Percentiles rank a stretch among this genome's conserved stretches.
Evolutionary conservation across 441 rosid species (phyloP).

Genomic region (Adansonia madagascariensis): DNA sequence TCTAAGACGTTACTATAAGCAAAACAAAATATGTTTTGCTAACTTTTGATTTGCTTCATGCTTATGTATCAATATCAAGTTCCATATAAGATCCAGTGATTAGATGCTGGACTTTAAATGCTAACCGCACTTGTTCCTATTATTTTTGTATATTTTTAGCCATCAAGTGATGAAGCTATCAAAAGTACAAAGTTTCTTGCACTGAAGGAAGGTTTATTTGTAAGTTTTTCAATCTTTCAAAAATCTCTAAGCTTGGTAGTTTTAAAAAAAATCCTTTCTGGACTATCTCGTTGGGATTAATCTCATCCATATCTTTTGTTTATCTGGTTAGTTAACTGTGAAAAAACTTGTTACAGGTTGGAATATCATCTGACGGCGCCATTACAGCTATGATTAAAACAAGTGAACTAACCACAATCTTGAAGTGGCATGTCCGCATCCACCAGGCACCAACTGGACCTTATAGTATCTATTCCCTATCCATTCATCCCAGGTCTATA

Average conservation of each 20-base stretch:
- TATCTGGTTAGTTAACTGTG: not conserved
- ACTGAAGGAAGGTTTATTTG: constrained; percentile 82
- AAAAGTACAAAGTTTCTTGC: constrained; percentile 80
- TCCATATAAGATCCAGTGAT: constrained; percentile 92
- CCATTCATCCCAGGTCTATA: too few species aligned
- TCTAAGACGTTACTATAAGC: too few species aligned
- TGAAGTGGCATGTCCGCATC: too few species aligned
- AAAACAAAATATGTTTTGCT: not conserved
- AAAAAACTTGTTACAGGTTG: constrained; percentile 54
- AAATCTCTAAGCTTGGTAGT: not conserved
- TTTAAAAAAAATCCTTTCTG: not conserved
- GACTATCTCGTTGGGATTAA: not conserved
- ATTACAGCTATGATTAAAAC: constrained; percentile 67
- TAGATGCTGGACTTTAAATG: constrained; percentile 60
- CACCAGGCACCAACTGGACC: too few species aligned
- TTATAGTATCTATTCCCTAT: too few species aligned
- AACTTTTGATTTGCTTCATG: constrained; percentile 14
- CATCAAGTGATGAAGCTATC: constrained; percentile 79
- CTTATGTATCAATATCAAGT: constrained; percentile 41
- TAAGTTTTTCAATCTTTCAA: constrained; percentile 41
- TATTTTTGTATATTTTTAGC: not conserved
- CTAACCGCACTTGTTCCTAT: too few species aligned
- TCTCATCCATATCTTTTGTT: not conserved
- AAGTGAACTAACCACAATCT: too few species aligned
- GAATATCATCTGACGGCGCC: constrained; percentile 91